phyloP scores from a whole-genome alignment of 345 rosid genomes.

The Lepidium sativum region DNA sequence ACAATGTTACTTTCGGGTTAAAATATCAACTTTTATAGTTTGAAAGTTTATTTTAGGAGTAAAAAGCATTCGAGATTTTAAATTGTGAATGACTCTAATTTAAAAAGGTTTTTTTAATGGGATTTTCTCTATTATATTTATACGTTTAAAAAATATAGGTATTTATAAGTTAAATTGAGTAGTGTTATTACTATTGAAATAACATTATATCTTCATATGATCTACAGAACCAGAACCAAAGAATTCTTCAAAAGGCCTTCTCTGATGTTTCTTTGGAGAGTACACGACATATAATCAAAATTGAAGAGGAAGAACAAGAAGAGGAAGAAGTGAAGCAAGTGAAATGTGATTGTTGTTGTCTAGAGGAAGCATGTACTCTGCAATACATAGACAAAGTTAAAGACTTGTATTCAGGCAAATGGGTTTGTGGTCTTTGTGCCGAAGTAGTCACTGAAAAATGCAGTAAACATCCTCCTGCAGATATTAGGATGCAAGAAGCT shows the following conservation, averaged over 20 bases:
- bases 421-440: slow-evolving; percentile 64
- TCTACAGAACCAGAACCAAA: not conserved
- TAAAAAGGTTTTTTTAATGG: too few species aligned
- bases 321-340: slow-evolving; percentile 23
- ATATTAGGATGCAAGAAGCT: slow-evolving; percentile 34
- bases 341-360: slow-evolving; percentile 57
- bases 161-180: not conserved
- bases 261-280: slow-evolving; percentile 1
- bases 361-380: slow-evolving; percentile 52
- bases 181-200: not conserved
- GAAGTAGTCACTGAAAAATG: slow-evolving; percentile 46
- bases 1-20: too few species aligned
- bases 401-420: slow-evolving; percentile 37
- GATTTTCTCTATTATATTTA: not conserved
- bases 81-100: too few species aligned
- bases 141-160: too few species aligned
- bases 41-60: too few species aligned
- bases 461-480: slow-evolving; percentile 7
- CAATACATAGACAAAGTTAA: slow-evolving; percentile 40
- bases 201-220: not conserved
- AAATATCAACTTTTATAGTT: too few species aligned
- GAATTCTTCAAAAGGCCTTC: slow-evolving; percentile 7
- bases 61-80: too few species aligned
- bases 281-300: not conserved
- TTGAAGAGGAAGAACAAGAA: not conserved